Evolutionary conservation across 257 asterid species (phyloP).

Genomic region (Petrea volubilis): DNA sequence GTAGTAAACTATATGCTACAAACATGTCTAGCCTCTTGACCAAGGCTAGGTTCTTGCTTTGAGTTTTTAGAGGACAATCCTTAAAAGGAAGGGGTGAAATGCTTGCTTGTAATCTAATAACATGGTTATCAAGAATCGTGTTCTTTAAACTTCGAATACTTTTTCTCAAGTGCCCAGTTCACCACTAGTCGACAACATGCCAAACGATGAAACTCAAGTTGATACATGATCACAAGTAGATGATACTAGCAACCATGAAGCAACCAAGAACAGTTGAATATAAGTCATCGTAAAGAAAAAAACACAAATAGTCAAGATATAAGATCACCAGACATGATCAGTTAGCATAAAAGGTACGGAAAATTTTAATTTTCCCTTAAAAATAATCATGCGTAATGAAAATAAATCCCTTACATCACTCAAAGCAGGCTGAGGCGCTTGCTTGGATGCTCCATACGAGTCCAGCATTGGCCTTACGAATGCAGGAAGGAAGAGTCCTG

Average conservation of each 20-base stretch:
- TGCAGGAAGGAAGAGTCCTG: conserved; percentile 96
- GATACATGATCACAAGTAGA: not conserved
- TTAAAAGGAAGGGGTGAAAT: not conserved
- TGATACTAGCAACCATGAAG: too few species aligned
- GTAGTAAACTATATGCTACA: not conserved
- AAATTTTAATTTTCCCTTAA: too few species aligned
- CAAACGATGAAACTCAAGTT: not conserved
- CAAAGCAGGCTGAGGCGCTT: conserved; percentile 69
- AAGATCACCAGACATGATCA: not conserved
- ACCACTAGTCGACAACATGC: not conserved
- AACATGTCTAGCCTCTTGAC: not conserved
- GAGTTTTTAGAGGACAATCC: not conserved
- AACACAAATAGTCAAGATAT: not conserved
- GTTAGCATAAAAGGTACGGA: too few species aligned
- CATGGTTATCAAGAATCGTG: not conserved
- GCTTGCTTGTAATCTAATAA: not conserved
- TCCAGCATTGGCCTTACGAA: conserved; percentile 94
- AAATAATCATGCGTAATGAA: not conserved
- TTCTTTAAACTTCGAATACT: not conserved
- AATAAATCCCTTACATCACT: conserved; percentile 61
- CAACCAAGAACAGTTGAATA: too few species aligned
- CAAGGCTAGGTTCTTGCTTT: not conserved
- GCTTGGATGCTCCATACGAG: conserved; percentile 76
- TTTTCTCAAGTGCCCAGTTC: not conserved
- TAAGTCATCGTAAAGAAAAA: not conserved